phyloP scores from a whole-genome alignment of 2,329 filamentous ascomycete genomes.

The Ophiostoma triangulosporum region DNA sequence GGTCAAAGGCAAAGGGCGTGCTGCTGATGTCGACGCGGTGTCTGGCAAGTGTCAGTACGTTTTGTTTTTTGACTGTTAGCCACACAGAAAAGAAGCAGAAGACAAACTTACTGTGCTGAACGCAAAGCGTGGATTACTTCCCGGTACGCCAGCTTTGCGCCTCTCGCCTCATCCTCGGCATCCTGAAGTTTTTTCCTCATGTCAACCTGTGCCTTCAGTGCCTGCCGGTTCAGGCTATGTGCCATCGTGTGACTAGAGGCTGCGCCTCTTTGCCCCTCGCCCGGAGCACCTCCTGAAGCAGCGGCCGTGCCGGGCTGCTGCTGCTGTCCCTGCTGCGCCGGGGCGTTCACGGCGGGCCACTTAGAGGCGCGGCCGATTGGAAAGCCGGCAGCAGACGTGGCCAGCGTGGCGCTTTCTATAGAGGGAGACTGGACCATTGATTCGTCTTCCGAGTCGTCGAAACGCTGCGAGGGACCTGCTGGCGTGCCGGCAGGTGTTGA shows the following conservation, averaged over 20 bases:
- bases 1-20: constrained; percentile 65
- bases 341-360: constrained; percentile 27
- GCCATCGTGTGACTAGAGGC: constrained; percentile 8
- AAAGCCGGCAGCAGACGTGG: not conserved
- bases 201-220: constrained; percentile 47
- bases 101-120: constrained; percentile 57
- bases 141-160: constrained; percentile 70
- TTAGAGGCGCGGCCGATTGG: not conserved
- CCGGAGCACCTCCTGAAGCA: not conserved
- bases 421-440: constrained; percentile 13
- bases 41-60: constrained; percentile 2
- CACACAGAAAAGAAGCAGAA: not conserved
- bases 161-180: constrained; percentile 64
- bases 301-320: constrained; percentile 7
- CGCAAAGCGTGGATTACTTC: constrained; percentile 72
- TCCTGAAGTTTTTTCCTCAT: constrained; percentile 51
- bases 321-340: constrained; percentile 11
- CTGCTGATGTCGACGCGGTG: constrained; percentile 38
- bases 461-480: constrained; percentile 27
- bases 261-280: not conserved
- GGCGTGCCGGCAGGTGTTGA: constrained; percentile 45
- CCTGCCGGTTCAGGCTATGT: constrained; percentile 35
- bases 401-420: not conserved
- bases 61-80: not conserved
- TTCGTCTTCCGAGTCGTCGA: constrained; percentile 28